Percentiles rank a stretch among this genome's conserved stretches.
phyloP scores from a whole-genome alignment of 2,329 filamentous ascomycete species.

The Cercospora nicotianae region DNA sequence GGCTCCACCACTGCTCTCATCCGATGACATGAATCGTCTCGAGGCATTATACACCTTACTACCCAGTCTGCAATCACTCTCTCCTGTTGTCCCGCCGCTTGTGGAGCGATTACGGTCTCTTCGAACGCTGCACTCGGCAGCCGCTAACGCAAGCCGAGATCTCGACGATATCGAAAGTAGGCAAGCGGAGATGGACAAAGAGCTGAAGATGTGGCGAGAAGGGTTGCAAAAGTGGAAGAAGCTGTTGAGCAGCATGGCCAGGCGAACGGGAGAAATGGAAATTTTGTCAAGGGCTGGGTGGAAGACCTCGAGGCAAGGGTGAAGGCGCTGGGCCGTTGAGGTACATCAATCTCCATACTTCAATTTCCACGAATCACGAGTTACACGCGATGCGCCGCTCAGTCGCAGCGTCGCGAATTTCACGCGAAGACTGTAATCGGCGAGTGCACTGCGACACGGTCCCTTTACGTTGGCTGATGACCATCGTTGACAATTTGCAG shows the following conservation, averaged over 20 bases:
- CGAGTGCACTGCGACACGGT: neutral
- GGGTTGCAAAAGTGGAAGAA: constrained; percentile 76
- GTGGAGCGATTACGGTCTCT: constrained; percentile 83
- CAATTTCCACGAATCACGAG: neutral
- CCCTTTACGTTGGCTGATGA: neutral
- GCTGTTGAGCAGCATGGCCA: constrained; percentile 69
- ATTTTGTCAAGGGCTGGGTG: constrained; percentile 85
- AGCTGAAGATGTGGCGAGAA: constrained; percentile 83
- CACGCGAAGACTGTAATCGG: neutral
- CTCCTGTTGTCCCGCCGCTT: constrained; percentile 80
- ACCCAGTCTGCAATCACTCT: constrained; percentile 81
- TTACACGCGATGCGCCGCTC: neutral
- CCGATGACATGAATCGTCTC: constrained; percentile 79
- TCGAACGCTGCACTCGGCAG: constrained; percentile 80
- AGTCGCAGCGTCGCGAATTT: neutral
- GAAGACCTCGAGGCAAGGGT: constrained; percentile 80
- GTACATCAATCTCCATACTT: neutral
- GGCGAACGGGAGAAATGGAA: constrained; percentile 75
- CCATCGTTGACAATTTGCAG: neutral
- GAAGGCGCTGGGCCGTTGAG: constrained; percentile 40
- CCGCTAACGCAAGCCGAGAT: constrained; percentile 75
- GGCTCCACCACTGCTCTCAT: constrained; percentile 31
- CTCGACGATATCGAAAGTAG: constrained; percentile 74
- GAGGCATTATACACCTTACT: constrained; percentile 88
- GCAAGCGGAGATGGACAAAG: constrained; percentile 77